These are phyloP conservation scores for Lineolata rhizophorae DNA, from an alignment of 495 filamentous ascomycete genomes.

Conservation along the genomic window DNA sequence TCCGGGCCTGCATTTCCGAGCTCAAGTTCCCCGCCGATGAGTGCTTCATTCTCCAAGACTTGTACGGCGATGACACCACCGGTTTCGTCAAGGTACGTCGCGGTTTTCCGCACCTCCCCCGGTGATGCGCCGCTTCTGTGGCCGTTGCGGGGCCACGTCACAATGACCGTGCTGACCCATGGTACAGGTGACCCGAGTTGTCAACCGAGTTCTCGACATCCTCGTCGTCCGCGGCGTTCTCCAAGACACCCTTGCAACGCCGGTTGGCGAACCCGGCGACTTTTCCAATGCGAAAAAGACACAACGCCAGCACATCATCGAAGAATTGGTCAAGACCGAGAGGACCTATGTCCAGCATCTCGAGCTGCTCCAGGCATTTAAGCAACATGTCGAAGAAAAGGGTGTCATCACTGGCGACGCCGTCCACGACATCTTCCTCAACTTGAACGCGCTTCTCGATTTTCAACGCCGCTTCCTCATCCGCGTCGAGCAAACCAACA, in stretches of 20 bases:
- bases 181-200: constrained; percentile 47
- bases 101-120: neutral
- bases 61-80: constrained; percentile 85
- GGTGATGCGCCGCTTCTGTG: neutral
- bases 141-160: neutral
- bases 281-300: constrained; percentile 29
- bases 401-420: constrained; percentile 74
- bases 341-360: constrained; percentile 97
- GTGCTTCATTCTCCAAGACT: constrained; percentile 75
- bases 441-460: constrained; percentile 81
- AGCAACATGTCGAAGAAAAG: constrained; percentile 70
- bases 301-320: constrained; percentile 67
- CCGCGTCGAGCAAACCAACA: constrained; percentile 85
- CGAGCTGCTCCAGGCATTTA: constrained; percentile 80
- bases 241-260: neutral
- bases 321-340: constrained; percentile 81
- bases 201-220: constrained; percentile 78
- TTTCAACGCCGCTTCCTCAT: constrained; percentile 91
- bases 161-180: neutral
- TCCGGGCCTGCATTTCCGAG: constrained; percentile 46
- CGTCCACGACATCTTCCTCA: constrained; percentile 88
- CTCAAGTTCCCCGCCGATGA: constrained; percentile 57
- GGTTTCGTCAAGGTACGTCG: constrained; percentile 75
- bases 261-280: neutral
- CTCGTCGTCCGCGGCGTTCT: constrained; percentile 54